Base-by-base conservation (phyloP, 148 eudicot genomes). In the Cornus suecica region DNA sequence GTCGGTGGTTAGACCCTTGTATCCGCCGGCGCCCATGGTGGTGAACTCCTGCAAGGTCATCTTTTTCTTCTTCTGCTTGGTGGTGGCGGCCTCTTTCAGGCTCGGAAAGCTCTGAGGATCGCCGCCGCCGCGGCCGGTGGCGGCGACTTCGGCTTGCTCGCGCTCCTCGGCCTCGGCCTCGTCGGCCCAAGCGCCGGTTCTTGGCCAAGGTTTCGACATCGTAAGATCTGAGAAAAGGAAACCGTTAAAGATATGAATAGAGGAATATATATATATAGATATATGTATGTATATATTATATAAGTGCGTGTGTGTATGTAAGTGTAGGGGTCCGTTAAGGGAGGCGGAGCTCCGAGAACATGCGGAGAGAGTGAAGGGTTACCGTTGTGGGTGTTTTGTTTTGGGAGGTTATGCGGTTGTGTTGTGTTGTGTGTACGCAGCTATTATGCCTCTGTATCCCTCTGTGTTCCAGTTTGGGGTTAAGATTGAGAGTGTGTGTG, bases 111-210 rank as follows among this genome's bases (percentile, higher is more conserved):
- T 74, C 69, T 75, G 72, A n/a, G 54, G 14, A 48, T 48, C 54
- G 1, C 54, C 18, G 2, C 54, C 54, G 18, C 16, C 54, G 32
- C 84, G 85, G 37, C 71, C 74, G 0, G 79, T 61, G 22, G 81
- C 77, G 13, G 79, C 85, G 13, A 75, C 74, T 9, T 84, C 79
- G 25, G 77, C 82, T 63, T 73, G 71, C 58, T 87, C 83, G 14
- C 75, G 76, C 78, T 87, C 89, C 67, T 88, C 94, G 11, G 82
- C 91, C 52, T 88, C 93, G 74, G 93, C 87, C 22, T 91, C 92
- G 71, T 86, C 95, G 37, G 96, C 96, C 96, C 96, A 91, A 15
- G 85, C 83, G 76, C 92, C 92, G 89, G 87, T 84, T 1, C 72
- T 74, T 31, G 87, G 88, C 95, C 95, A 91, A 18, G 92, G 85